Base-by-base conservation (phyloP, 257 asterid species). In the Scutellaria galericulata region DNA sequence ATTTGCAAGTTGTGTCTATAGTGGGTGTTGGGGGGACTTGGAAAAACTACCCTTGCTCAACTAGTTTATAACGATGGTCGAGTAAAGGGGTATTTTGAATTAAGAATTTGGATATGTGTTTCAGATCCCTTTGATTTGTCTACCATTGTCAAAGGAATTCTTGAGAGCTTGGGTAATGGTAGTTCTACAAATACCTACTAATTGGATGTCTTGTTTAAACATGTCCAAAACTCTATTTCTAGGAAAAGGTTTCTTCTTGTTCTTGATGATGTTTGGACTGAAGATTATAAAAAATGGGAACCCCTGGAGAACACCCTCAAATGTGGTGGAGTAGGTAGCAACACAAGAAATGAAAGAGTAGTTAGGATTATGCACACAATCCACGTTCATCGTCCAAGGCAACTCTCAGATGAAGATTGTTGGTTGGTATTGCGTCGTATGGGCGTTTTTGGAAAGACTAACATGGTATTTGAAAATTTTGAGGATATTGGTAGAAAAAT, bases 401-500 rank as follows among this genome's bases (percentile, higher is more conserved):
- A 5, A 31, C 66, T 60, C 48, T 6, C 66, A 5, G 44, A 39
- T 60, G 66, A 60, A 20, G 66, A 60, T 39, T 60, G 66, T 60
- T 60, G 66, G 66, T 39, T 39, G 45, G 3, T 60, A n/a, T n/a
- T 60, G 66, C 8, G n/a, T n/a, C 50, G 45, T 31, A 53, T 60
- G 22, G 82, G 87, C 7, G 70, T 74, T 35, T 55, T 11, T 2
- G 82, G 51, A 3, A 78, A 63, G 68, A 73, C 11, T 6, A 22
- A 44, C 4, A 57, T 50, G 72, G 83, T 72, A 0, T 31, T 41
- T 41, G 70, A 70, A 31, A 31, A 31, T 31, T 31, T 31, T 31
- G 37, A 31, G 42, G 74, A 31, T 18, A 47, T 57, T 31, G 85
- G 89, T 18, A 27, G 9, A 78, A 35, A 42, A 18, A 78, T 85